Base-by-base conservation (phyloP, 768 basidiomycete species). In the Pleurotus tuber-regium region DNA sequence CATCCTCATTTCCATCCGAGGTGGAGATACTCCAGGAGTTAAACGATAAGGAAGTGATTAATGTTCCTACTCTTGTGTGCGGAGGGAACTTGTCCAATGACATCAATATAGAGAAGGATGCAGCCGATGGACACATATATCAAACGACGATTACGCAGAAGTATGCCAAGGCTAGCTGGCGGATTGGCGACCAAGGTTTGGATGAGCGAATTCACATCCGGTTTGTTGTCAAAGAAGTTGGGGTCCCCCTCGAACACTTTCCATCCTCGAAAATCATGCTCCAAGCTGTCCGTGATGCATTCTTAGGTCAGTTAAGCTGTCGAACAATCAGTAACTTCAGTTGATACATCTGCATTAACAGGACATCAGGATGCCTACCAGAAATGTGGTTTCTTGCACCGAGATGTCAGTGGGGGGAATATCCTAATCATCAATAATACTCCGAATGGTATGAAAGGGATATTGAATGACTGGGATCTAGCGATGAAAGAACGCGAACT, bases 401-500 rank as follows among this genome's bases (percentile, higher is more conserved):
- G 66, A 1, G 65, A 68, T 24, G 59, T 66, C 16, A 69, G 65
- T 24, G 28, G 26, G 0, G 54, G 55, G 4, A 68, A 67, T 38
- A 59, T 69, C 50, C 31, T 67, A 11, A 39, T 64, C 5, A 55
- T 31, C 1, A 35, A 38, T 1, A 47, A 56, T 1, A 59, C 56
- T 1, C n/a, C n/a, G n/a, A n/a, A n/a, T n/a, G n/a, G n/a, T n/a
- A n/a, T n/a, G n/a, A 18, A 33, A 1, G 61, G 62, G 0, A 8
- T 63, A 14, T 52, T 67, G 12, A 59, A 57, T 23, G 64, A 68
- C 18, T 65, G 61, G 63, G 66, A 68, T 31, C 18, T 63, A 3
- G 58, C 43, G 12, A 54, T 43, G 21, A 29, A 31, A 4, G 21
- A 54, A 23, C 40, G n/a, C 19, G 28, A 39, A 7, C 39, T 38